Evolutionary conservation across 148 eudicot genomes (phyloP).

Genomic region (Vaccinium darrowii): DNA sequence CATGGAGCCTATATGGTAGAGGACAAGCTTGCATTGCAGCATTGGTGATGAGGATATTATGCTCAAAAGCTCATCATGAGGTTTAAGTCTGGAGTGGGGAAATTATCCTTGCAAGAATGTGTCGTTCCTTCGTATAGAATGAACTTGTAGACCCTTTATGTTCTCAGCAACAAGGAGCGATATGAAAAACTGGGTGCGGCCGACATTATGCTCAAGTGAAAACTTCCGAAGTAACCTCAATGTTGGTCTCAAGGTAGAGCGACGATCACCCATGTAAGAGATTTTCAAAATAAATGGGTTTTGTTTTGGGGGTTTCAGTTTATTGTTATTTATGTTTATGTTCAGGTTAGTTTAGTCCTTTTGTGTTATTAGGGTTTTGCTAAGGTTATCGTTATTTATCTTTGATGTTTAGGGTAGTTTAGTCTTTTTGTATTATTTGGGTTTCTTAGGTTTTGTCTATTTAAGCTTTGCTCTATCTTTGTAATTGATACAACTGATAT

Average conservation of each 20-base stretch:
- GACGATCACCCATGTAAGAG: neutral
- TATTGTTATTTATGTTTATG: too few species aligned
- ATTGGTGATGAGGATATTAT: neutral
- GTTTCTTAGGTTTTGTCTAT: too few species aligned
- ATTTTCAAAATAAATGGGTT: too few species aligned
- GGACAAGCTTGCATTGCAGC: neutral
- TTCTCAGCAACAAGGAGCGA: neutral
- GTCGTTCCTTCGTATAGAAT: neutral
- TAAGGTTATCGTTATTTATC: too few species aligned
- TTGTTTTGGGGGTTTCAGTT: too few species aligned
- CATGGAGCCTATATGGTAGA: neutral
- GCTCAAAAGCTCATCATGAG: neutral
- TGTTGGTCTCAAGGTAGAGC: neutral
- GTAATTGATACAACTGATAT: too few species aligned
- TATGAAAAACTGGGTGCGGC: neutral
- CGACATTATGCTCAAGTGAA: neutral
- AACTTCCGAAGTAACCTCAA: neutral
- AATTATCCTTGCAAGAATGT: too few species aligned
- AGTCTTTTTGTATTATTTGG: too few species aligned
- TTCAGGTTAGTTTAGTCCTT: too few species aligned
- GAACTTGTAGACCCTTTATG: neutral
- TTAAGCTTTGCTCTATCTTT: too few species aligned
- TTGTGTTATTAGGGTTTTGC: too few species aligned
- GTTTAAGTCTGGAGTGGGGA: neutral
- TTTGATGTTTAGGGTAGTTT: too few species aligned